phyloP scores from a whole-genome alignment of 176 grass and related monocot genomes.

The Zea mays region Zm-B73-REFERENCE-NAM-5.0 NC_050097.1:148392001-148392500 shows the following conservation, averaged over 20 bases:
- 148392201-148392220: background rate
- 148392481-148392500: background rate
- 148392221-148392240: background rate
- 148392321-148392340: background rate
- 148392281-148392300: background rate
- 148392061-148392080: background rate
- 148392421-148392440: background rate
- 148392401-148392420: conserved; percentile 18
- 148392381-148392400: conserved; percentile 4
- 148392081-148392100: background rate
- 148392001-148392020: too few species aligned
- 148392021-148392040: background rate
- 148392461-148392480: background rate
- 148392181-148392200: background rate
- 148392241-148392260: background rate
- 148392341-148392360: background rate
- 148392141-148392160: background rate
- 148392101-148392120: background rate
- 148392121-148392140: background rate
- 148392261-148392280: background rate
- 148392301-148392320: background rate
- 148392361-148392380: background rate
- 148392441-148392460: background rate
- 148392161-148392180: background rate
- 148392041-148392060: background rate